Percentiles rank a stretch among this genome's conserved stretches.
phyloP scores from a whole-genome alignment of 2,329 filamentous ascomycete genomes.

The Fonsecaea monophora region DNA sequence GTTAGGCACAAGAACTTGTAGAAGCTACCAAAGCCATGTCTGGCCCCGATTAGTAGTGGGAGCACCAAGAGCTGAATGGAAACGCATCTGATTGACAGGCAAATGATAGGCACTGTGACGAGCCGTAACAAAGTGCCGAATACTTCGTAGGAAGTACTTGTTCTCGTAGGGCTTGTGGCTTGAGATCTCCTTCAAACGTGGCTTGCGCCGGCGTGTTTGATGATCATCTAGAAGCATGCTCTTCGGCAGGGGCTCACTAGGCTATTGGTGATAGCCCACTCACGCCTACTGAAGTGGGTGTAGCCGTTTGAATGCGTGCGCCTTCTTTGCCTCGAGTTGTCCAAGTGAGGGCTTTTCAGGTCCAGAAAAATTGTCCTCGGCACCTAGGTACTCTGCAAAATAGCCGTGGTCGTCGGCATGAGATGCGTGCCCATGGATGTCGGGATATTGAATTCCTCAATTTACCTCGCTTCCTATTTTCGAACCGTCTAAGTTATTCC shows the following conservation, averaged over 20 bases:
- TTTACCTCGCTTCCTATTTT: neutral
- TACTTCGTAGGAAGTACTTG: neutral
- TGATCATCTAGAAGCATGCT: slow-evolving; percentile 25
- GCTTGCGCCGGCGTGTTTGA: slow-evolving; percentile 24
- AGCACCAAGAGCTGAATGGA: neutral
- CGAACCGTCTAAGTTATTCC: neutral
- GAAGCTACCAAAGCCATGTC: neutral
- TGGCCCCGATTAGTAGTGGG: neutral
- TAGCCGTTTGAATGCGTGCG: no score
- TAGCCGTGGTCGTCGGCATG: no score
- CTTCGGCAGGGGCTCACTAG: slow-evolving; percentile 5
- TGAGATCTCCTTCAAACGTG: slow-evolving; percentile 10
- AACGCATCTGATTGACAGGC: neutral
- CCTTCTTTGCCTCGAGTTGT: neutral
- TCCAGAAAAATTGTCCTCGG: neutral
- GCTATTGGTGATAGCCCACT: neutral
- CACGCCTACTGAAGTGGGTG: neutral
- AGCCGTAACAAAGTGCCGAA: neutral
- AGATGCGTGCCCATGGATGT: neutral
- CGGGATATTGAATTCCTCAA: neutral
- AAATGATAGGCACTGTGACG: neutral
- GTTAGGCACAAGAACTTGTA: neutral
- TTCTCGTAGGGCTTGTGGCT: slow-evolving; percentile 19
- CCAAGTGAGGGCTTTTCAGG: neutral
- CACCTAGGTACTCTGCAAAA: neutral